Conservation (phyloP, 306 rosid species). For the Prunus kanzakura region DNA sequence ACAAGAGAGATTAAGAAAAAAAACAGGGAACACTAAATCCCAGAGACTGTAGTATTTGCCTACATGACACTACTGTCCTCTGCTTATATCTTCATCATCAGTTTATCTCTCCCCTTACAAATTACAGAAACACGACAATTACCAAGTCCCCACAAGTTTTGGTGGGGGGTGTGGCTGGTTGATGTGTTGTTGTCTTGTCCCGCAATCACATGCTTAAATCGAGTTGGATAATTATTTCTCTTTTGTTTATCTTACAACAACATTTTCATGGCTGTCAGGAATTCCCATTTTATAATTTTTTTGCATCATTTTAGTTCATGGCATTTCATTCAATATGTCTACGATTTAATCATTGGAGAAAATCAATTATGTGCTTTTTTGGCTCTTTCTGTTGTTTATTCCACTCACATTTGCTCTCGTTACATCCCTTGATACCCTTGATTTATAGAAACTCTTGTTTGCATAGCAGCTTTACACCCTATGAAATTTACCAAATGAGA, state of each 20-base stretch:
- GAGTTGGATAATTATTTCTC: not conserved
- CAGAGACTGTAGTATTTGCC: conserved; percentile 13
- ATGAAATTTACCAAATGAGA: no score
- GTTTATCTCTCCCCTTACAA: not conserved
- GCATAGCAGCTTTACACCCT: no score
- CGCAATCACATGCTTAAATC: conserved; percentile 31
- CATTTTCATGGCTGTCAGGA: no score
- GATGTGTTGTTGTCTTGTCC: conserved; percentile 19
- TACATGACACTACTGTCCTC: conserved; percentile 13
- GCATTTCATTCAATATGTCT: not conserved
- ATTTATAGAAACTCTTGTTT: no score
- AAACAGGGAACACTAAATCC: conserved; percentile 22
- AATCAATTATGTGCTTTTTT: not conserved
- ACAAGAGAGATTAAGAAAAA: not conserved
- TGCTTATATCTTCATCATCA: not conserved
- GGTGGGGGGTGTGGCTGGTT: conserved; percentile 11
- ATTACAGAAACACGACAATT: conserved; percentile 35
- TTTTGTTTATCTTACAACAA: not conserved
- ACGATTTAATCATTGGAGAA: not conserved
- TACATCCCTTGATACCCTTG: no score
- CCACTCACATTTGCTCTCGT: not conserved
- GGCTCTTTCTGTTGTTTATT: not conserved
- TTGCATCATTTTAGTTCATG: no score
- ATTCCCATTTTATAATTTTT: no score
- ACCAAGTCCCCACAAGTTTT: conserved; percentile 47